phyloP scores from a whole-genome alignment of 805 yeast species.

The Candida jianshihensis region DNA sequence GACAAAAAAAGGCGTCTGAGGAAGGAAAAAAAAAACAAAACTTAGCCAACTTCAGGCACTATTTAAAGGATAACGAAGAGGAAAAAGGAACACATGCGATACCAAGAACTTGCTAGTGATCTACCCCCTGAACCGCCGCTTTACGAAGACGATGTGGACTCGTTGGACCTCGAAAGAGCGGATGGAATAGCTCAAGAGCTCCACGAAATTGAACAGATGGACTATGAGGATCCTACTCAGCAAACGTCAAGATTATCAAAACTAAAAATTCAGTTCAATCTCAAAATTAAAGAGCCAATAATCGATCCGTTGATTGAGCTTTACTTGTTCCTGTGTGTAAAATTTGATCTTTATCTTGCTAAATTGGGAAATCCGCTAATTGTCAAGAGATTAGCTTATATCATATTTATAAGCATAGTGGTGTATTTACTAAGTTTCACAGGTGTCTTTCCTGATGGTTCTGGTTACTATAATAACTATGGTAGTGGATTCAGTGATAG shows the following conservation, averaged over 20 bases:
- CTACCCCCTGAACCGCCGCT: conserved; percentile 30
- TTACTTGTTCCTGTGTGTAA: conserved; percentile 26
- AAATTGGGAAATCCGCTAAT: conserved; percentile 83
- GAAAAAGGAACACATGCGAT: too few species aligned
- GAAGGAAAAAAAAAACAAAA: not conserved
- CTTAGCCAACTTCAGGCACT: too few species aligned
- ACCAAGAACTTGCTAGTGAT: too few species aligned
- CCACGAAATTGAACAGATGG: conserved; percentile 27
- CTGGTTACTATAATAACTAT: conserved; percentile 20
- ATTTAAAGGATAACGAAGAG: too few species aligned
- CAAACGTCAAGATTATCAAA: not conserved
- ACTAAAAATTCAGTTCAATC: conserved; percentile 12
- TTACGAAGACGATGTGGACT: conserved; percentile 12
- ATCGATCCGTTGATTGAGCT: conserved; percentile 42
- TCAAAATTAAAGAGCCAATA: conserved; percentile 32
- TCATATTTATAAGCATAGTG: conserved; percentile 51
- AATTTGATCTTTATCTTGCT: conserved; percentile 51
- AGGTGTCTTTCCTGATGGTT: conserved; percentile 42
- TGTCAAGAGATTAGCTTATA: conserved; percentile 69
- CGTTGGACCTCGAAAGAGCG: conserved; percentile 3
- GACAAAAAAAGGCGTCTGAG: not conserved
- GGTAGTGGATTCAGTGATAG: conserved; percentile 62
- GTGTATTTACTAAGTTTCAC: conserved; percentile 53
- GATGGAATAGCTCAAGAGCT: not conserved
- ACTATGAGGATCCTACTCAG: conserved; percentile 27